Evolutionary conservation across 1,284 basidiomycete species (phyloP).

Genomic region (Xanthoconium separans): DNA sequence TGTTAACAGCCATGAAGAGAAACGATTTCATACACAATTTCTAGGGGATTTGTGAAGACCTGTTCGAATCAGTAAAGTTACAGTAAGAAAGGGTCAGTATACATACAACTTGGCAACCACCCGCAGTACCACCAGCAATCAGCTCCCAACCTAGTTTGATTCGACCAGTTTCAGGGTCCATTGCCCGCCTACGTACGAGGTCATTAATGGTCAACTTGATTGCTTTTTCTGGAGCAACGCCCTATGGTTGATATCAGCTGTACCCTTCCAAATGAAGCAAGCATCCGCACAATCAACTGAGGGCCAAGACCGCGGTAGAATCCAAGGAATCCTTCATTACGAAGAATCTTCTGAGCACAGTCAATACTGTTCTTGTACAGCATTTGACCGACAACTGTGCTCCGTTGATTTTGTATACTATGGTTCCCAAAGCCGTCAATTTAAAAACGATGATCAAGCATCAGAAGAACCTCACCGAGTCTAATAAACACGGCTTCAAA

Average conservation of each 20-base stretch:
- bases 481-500: slow-evolving; percentile 37
- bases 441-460: not conserved
- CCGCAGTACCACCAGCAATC: slow-evolving; percentile 88
- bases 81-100: not conserved
- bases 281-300: slow-evolving; percentile 77
- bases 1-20: slow-evolving; percentile 1
- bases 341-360: slow-evolving; percentile 92
- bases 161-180: slow-evolving; percentile 92
- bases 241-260: slow-evolving; percentile 46
- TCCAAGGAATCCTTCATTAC: slow-evolving; percentile 91
- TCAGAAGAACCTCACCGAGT: slow-evolving; percentile 52
- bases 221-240: slow-evolving; percentile 97
- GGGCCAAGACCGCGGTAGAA: slow-evolving; percentile 97
- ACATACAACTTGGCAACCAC: slow-evolving; percentile 96
- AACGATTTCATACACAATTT: slow-evolving; percentile 73
- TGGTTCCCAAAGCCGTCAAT: slow-evolving; percentile 1
- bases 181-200: slow-evolving; percentile 78
- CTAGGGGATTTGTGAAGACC: slow-evolving; percentile 95
- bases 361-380: slow-evolving; percentile 94
- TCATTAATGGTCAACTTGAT: slow-evolving; percentile 98
- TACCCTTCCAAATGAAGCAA: not conserved
- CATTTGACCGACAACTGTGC: slow-evolving; percentile 91
- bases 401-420: slow-evolving; percentile 97
- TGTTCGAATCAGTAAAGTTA: slow-evolving; percentile 35
- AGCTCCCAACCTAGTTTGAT: slow-evolving; percentile 89